phyloP scores from a whole-genome alignment of 176 grass and related monocot genomes.

The Eragrostis curvula region DNA sequence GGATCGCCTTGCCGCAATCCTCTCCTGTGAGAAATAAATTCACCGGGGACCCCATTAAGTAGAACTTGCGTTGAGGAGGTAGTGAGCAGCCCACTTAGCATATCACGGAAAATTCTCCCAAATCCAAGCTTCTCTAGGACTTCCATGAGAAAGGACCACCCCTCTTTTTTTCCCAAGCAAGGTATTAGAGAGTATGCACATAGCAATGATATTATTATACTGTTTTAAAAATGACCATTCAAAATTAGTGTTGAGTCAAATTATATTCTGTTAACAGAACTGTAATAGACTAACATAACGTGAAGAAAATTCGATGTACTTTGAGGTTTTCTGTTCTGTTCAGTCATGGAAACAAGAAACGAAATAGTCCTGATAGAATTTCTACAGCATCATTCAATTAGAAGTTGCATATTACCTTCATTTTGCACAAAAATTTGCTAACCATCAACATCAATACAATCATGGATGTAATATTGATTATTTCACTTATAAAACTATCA shows the following conservation, averaged over 20 bases:
- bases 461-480: no score
- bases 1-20: no score
- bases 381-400: neutral
- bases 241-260: neutral
- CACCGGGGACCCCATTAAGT: no score
- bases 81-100: no score
- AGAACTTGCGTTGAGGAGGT: no score
- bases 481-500: constrained; percentile 1
- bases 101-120: no score
- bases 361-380: neutral
- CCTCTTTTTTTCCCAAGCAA: neutral
- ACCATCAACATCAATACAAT: no score
- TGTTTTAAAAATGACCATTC: neutral
- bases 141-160: no score
- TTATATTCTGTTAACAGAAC: neutral
- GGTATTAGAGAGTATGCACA: neutral
- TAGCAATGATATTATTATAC: neutral
- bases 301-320: neutral
- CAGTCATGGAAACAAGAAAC: neutral
- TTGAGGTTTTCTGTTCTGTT: neutral
- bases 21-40: no score
- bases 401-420: no score
- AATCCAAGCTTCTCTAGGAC: no score
- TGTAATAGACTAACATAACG: neutral
- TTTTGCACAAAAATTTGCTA: no score